phyloP scores from a whole-genome alignment of 2,329 filamentous ascomycete species.

The Aspergillus japonicus region DNA sequence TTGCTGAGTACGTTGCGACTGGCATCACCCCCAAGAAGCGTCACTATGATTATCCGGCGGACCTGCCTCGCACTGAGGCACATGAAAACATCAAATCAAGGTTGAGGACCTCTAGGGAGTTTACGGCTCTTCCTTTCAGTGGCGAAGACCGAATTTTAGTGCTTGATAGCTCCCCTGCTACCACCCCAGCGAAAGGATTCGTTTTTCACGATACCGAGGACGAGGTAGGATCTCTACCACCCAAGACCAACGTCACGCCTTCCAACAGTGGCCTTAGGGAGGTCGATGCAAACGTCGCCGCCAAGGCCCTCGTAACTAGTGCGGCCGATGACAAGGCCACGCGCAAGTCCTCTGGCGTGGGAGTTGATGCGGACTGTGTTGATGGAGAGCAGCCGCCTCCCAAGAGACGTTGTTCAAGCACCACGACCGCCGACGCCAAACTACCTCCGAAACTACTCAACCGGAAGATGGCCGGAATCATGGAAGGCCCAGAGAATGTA shows the following conservation, averaged over 20 bases:
- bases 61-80: constrained; percentile 71
- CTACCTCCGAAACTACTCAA: constrained; percentile 44
- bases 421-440: constrained; percentile 36
- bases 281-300: constrained; percentile 51
- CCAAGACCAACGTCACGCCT: constrained; percentile 29
- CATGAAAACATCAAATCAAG: constrained; percentile 58
- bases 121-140: constrained; percentile 31
- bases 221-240: constrained; percentile 35
- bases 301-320: constrained; percentile 30
- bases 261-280: constrained; percentile 50
- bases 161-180: constrained; percentile 25
- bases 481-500: constrained; percentile 49
- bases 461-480: constrained; percentile 39
- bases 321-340: constrained; percentile 14
- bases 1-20: constrained; percentile 81
- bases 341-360: constrained; percentile 11
- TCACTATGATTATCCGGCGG: constrained; percentile 75
- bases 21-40: constrained; percentile 81
- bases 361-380: constrained; percentile 16
- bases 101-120: constrained; percentile 45
- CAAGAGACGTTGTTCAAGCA: constrained; percentile 32
- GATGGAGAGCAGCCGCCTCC: constrained; percentile 25
- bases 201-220: constrained; percentile 53
- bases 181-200: constrained; percentile 51
- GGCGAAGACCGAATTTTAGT: constrained; percentile 27